Conservation (phyloP, 306 rosid species). For the Pyrus bretschneideri region DNA sequence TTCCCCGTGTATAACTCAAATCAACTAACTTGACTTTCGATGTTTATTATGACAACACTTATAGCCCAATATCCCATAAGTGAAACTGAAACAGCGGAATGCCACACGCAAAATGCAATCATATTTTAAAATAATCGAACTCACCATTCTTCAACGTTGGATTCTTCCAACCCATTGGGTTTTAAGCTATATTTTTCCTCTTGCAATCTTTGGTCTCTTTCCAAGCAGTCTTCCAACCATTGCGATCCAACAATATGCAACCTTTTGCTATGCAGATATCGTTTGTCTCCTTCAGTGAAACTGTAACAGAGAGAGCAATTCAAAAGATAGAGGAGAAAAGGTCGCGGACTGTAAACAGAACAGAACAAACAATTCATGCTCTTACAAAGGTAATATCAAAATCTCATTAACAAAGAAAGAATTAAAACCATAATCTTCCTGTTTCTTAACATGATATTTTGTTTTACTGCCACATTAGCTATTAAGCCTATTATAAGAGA, state of each 20-base stretch:
- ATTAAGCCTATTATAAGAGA: neutral
- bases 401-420: neutral
- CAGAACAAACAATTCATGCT: neutral
- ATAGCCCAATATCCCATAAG: neutral
- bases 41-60: neutral
- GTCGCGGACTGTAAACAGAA: neutral
- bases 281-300: constrained; percentile 45
- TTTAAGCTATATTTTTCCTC: constrained; percentile 70
- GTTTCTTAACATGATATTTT: neutral
- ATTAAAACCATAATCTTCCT: neutral
- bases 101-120: neutral
- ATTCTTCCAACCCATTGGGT: constrained; percentile 42
- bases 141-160: constrained; percentile 44
- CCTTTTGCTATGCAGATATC: constrained; percentile 37
- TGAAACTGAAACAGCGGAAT: neutral
- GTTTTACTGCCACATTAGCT: neutral
- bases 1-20: neutral
- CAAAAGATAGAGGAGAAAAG: neutral
- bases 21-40: neutral
- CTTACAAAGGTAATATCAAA: neutral
- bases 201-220: constrained; percentile 47
- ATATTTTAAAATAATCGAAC: constrained; percentile 21
- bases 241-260: constrained; percentile 60
- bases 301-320: constrained; percentile 26
- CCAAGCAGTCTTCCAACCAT: constrained; percentile 80